Evolutionary conservation across 176 grass and related monocot species (phyloP), one percentile per base, ranked within the genome.

Genomic region (Canna indica): DNA sequence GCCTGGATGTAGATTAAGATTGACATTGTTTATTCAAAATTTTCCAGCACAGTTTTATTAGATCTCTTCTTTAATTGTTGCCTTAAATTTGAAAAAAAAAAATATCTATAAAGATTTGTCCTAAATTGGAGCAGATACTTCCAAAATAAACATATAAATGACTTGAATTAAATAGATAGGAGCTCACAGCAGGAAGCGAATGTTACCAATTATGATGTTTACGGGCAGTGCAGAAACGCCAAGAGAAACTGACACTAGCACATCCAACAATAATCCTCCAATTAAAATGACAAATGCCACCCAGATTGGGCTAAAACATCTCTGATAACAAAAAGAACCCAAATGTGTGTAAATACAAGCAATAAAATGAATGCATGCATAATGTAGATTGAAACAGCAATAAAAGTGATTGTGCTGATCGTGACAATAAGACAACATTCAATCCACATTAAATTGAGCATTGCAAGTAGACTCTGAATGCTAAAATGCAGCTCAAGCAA

Each of bases 241-340:
- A 41, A 99, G 94, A 82, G 94, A 93, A 79, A 99, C 84, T 35
- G 94, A 99, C 64, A 99, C 92, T 53, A 99, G 89, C 78, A 99
- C 94, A 60, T 99, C 94, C 82, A 99, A 71, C 62, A 99, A 83
- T 60, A 99, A 90, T 36, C 90, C 94, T 25, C 95, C 95, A 63
- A 99, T 93, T 80, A 99, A 83, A 80, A 99, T 93, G 69, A 90
- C 86, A 80, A 99, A 99, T 70, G 95, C 95, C 82, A 99, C 82
- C 95, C 95, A 99, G 59, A 99, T 83, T 45, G 95, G 95, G 80
- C 86, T 99, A 85, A 93, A 84, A 78, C 95, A 99, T 77, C 89
- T 80, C 95, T 99, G 73, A 52, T 79, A 34, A 83, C 30, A 84
- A 33, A 59, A 79, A 6, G 8, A 66, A 66, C 12, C 33, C 0